These are phyloP conservation scores for Thelonectria rubi DNA, from an alignment of 2,329 filamentous ascomycete genomes.

Conservation along the genomic window DNA sequence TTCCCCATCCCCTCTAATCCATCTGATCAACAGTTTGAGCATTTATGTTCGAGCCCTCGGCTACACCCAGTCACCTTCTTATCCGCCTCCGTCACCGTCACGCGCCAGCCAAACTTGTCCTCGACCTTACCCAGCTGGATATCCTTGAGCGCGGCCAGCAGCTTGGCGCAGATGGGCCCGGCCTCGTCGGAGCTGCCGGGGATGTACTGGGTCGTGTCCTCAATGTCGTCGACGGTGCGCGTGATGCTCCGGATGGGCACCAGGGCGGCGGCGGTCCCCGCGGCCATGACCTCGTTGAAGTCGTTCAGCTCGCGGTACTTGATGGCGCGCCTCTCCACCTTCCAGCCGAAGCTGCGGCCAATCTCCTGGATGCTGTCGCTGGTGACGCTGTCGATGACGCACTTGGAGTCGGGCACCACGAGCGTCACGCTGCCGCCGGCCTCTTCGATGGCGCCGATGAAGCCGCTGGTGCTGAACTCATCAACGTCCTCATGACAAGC, in stretches of 20 bases:
- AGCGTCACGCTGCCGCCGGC: conserved; percentile 68
- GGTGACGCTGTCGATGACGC: conserved; percentile 88
- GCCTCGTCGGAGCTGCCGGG: conserved; percentile 69
- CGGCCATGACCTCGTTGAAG: conserved; percentile 83
- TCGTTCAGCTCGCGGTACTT: conserved; percentile 65
- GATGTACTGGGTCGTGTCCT: conserved; percentile 66
- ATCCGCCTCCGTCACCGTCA: conserved; percentile 57
- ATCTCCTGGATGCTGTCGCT: conserved; percentile 81
- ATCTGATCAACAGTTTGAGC: conserved; percentile 47
- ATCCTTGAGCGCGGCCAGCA: conserved; percentile 80
- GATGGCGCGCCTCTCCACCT: conserved; percentile 79
- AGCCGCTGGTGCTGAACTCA: conserved; percentile 94
- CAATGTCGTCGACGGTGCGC: conserved; percentile 57
- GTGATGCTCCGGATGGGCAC: conserved; percentile 94
- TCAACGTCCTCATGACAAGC: conserved; percentile 85
- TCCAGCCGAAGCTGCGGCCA: conserved; percentile 81
- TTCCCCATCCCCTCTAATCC: conserved; percentile 35
- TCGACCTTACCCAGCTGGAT: conserved; percentile 84
- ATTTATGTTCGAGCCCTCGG: conserved; percentile 30
- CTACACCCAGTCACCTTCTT: conserved; percentile 49
- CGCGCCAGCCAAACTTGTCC: conserved; percentile 80
- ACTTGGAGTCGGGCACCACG: conserved; percentile 86
- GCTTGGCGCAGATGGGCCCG: conserved; percentile 75
- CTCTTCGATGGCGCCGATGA: conserved; percentile 78
- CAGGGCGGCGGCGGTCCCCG: conserved; percentile 88